phyloP scores from a whole-genome alignment of 176 grass and related monocot species.

The Aegilops speltoides region DNA sequence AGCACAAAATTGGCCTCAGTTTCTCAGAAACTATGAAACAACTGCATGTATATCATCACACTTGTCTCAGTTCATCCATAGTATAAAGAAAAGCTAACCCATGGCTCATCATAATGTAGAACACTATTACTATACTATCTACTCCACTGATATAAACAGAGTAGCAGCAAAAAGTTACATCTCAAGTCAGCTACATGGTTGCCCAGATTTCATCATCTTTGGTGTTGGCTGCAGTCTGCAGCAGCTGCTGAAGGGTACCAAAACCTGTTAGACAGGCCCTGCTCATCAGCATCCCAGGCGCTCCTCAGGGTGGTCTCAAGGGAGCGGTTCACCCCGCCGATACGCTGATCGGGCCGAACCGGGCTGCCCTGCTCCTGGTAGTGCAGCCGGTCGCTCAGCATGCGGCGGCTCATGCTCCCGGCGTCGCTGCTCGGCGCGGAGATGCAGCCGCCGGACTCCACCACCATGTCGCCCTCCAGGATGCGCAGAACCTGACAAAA shows the following conservation, averaged over 20 bases:
- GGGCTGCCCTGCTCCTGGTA: conserved; percentile 39
- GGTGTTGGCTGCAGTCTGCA: neutral
- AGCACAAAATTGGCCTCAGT: neutral
- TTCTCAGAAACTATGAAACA: neutral
- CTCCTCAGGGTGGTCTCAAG: conserved; percentile 37
- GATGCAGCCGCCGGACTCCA: conserved; percentile 51
- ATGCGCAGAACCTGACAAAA: conserved; percentile 72
- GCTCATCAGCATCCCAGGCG: conserved; percentile 46
- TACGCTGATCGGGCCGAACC: conserved; percentile 11
- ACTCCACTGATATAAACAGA: neutral
- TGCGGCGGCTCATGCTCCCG: conserved; percentile 66
- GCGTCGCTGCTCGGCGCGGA: conserved; percentile 53
- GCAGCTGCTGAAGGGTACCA: conserved; percentile 11
- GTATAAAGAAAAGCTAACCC: no score
- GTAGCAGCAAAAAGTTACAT: neutral
- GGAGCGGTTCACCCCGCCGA: conserved; percentile 22
- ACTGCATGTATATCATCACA: neutral
- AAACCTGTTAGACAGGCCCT: conserved; percentile 39
- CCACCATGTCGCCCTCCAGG: conserved; percentile 72
- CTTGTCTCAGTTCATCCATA: neutral
- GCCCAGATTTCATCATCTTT: neutral
- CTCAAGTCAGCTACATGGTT: neutral
- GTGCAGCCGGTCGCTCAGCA: conserved; percentile 26
- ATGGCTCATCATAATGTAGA: no score
- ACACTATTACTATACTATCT: no score